These are phyloP conservation scores for Fusarium ambrosium DNA, from an alignment of 2,329 filamentous ascomycete species.

Conservation along the genomic window DNA sequence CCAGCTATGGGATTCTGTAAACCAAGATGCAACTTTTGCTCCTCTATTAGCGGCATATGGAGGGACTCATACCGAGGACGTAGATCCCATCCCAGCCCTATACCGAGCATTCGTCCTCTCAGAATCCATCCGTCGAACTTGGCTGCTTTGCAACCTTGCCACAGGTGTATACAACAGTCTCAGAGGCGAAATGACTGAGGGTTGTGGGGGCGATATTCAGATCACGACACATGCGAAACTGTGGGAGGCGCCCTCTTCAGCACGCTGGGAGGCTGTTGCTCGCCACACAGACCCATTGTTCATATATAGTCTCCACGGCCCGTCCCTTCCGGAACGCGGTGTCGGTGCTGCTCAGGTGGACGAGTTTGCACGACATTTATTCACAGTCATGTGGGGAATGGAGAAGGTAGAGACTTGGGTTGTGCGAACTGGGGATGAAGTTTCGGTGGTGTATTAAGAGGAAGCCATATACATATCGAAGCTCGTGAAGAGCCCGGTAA, in stretches of 20 bases:
- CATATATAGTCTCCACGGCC: conserved; percentile 5
- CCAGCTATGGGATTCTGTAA: conserved; percentile 2
- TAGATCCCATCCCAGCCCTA: background rate
- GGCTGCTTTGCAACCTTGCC: background rate
- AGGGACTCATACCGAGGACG: background rate
- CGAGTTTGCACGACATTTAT: conserved; percentile 15
- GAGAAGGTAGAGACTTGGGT: conserved; percentile 12
- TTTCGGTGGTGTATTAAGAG: background rate
- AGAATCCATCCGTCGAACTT: background rate
- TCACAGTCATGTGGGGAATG: conserved; percentile 17
- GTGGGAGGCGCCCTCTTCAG: background rate
- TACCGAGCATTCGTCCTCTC: background rate
- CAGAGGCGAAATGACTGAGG: background rate
- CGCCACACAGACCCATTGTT: background rate
- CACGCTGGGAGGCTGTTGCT: background rate
- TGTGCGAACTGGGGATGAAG: conserved; percentile 1
- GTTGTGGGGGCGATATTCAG: background rate
- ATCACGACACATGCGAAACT: background rate
- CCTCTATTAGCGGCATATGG: background rate
- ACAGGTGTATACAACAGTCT: background rate
- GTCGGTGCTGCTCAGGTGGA: conserved; percentile 5
- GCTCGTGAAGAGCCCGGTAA: background rate
- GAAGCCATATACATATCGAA: background rate
- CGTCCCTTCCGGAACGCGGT: background rate
- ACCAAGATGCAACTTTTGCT: background rate